Conservation (phyloP, 345 rosid species). For the Dovyalis caffra region DNA sequence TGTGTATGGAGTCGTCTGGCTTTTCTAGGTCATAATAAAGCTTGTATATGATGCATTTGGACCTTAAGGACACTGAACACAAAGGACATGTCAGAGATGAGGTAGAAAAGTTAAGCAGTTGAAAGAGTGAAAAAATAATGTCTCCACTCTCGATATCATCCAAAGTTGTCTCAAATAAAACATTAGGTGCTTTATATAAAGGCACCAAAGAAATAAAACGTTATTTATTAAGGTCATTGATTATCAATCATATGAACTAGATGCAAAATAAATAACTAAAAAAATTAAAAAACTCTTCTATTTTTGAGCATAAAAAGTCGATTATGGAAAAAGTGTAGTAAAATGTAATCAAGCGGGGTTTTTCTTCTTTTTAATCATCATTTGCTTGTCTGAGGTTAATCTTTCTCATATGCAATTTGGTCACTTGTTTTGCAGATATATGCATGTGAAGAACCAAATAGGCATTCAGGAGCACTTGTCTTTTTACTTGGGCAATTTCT, state of each 20-base stretch:
- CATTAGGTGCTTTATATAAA: too few species aligned
- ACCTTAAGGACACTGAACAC: too few species aligned
- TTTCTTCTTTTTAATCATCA: not conserved
- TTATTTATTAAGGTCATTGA: not conserved
- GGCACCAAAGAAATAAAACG: not conserved
- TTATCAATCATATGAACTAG: not conserved
- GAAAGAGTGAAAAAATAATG: too few species aligned
- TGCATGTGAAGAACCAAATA: slow-evolving; percentile 78
- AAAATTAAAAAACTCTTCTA: not conserved
- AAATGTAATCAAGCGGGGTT: not conserved
- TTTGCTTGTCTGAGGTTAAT: not conserved
- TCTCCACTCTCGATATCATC: too few species aligned
- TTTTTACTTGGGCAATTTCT: slow-evolving; percentile 88
- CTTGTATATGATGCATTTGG: too few species aligned
- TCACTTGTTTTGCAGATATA: slow-evolving; percentile 52
- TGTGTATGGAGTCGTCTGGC: too few species aligned
- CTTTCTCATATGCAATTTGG: slow-evolving; percentile 2
- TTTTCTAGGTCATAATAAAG: too few species aligned
- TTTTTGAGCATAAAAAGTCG: not conserved
- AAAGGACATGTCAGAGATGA: too few species aligned
- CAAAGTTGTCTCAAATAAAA: too few species aligned
- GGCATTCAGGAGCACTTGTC: slow-evolving; percentile 89
- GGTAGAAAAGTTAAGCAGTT: too few species aligned
- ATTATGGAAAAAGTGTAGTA: not conserved
- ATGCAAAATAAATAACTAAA: too few species aligned